Percentiles rank a stretch among this genome's conserved stretches.
Conservation (phyloP, 116 monocot species). For the Phalaenopsis hybrid region DNA sequence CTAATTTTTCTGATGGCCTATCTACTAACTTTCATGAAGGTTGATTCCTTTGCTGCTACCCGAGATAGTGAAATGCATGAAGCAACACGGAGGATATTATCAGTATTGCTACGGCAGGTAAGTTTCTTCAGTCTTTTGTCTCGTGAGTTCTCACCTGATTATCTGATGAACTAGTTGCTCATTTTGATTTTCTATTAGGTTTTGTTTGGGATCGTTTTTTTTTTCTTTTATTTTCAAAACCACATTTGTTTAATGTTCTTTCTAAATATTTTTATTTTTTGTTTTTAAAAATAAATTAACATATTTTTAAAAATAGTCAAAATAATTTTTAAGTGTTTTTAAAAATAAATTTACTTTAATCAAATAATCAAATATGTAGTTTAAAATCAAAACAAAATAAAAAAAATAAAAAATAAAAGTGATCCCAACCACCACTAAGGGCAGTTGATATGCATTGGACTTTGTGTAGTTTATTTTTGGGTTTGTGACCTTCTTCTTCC, state of each 20-base stretch:
- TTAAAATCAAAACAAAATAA: too few species aligned
- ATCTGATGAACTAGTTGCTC: not conserved
- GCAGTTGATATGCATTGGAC: not conserved
- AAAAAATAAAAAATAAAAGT: too few species aligned
- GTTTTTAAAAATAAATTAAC: too few species aligned
- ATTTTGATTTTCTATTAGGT: not conserved
- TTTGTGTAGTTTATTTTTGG: not conserved
- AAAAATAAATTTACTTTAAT: too few species aligned
- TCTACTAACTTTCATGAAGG: slow-evolving; percentile 26
- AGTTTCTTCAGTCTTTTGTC: not conserved
- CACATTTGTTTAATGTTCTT: too few species aligned
- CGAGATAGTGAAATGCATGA: slow-evolving; percentile 97
- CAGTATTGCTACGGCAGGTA: slow-evolving; percentile 85
- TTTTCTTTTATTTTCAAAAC: too few species aligned
- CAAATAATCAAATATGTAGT: too few species aligned
- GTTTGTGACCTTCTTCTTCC: not conserved
- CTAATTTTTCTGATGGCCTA: not conserved
- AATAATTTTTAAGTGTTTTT: too few species aligned
- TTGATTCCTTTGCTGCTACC: slow-evolving; percentile 90
- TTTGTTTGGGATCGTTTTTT: too few species aligned
- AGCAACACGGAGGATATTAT: slow-evolving; percentile 91
- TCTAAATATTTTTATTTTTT: too few species aligned
- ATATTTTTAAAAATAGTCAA: too few species aligned
- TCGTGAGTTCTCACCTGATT: not conserved
- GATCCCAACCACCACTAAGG: not conserved